phyloP scores from a whole-genome alignment of 306 rosid species.

The Alnus glutinosa region DNA sequence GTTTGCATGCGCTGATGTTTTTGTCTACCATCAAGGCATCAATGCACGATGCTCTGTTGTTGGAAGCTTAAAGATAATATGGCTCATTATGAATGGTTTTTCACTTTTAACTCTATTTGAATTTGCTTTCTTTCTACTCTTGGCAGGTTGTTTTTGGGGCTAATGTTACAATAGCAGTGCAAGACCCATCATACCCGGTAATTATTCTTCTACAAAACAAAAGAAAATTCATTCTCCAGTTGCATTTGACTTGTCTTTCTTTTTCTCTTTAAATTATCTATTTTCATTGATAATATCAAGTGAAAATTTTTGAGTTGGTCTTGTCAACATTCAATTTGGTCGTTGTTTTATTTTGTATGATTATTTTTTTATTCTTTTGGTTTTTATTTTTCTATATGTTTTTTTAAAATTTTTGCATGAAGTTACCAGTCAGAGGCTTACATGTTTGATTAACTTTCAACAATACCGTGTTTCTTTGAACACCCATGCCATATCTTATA shows the following conservation, averaged over 20 bases:
- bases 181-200: constrained; percentile 67
- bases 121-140: constrained; percentile 4
- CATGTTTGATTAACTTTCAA: not conserved
- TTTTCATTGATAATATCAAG: not conserved
- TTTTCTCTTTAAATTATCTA: not conserved
- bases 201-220: not conserved
- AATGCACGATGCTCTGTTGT: not conserved
- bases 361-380: not conserved
- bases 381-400: too few species aligned
- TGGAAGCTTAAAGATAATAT: not conserved
- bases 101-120: constrained; percentile 1
- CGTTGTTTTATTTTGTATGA: not conserved
- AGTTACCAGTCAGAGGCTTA: not conserved
- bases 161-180: constrained; percentile 53
- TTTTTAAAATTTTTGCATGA: not conserved
- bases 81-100: not conserved
- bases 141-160: constrained; percentile 59
- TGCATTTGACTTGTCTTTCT: not conserved
- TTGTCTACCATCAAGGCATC: not conserved
- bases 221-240: not conserved
- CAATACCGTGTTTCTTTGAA: not conserved
- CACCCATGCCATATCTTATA: not conserved
- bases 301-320: not conserved
- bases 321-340: not conserved
- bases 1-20: not conserved